Percentiles rank a stretch among this genome's conserved stretches.
Conservation (phyloP, 176 grass and related monocot species). For the Aegilops sharonensis region DNA sequence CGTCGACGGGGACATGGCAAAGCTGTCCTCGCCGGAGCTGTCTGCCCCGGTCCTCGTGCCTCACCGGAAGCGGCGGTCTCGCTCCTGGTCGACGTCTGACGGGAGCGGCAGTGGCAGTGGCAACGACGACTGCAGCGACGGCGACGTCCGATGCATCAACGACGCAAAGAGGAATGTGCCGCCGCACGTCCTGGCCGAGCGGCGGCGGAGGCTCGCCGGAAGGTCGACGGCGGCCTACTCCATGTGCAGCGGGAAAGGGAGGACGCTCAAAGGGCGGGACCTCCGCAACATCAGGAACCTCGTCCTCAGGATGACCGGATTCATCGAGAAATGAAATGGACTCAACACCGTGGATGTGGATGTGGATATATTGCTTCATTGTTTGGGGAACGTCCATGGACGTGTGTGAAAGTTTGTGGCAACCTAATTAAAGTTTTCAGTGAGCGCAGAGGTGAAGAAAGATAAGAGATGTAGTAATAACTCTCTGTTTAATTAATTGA, state of each 20-base stretch:
- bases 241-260: slow-evolving; percentile 67
- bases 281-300: slow-evolving; percentile 54
- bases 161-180: slow-evolving; percentile 14
- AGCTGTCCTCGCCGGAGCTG: neutral
- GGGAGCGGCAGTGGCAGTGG: neutral
- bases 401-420: neutral
- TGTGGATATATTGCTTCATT: neutral
- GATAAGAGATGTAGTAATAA: neutral
- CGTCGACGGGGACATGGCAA: neutral
- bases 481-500: slow-evolving; percentile 11
- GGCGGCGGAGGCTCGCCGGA: neutral
- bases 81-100: slow-evolving; percentile 37
- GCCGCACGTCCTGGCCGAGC: slow-evolving; percentile 42
- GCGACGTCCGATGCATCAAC: neutral
- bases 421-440: slow-evolving; percentile 18
- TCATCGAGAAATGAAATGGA: slow-evolving; percentile 70
- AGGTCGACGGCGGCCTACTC: slow-evolving; percentile 50
- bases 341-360: neutral
- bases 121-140: neutral
- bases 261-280: slow-evolving; percentile 86
- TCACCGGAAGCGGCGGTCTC: slow-evolving; percentile 36
- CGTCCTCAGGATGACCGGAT: slow-evolving; percentile 71
- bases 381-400: neutral
- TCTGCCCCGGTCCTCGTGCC: slow-evolving; percentile 42
- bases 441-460: neutral